A percentile compares a stretch with the other conserved stretches of the same genome.
Conservation (phyloP, 208 protist genomes). For the Crithidia acanthocephali region DNA sequence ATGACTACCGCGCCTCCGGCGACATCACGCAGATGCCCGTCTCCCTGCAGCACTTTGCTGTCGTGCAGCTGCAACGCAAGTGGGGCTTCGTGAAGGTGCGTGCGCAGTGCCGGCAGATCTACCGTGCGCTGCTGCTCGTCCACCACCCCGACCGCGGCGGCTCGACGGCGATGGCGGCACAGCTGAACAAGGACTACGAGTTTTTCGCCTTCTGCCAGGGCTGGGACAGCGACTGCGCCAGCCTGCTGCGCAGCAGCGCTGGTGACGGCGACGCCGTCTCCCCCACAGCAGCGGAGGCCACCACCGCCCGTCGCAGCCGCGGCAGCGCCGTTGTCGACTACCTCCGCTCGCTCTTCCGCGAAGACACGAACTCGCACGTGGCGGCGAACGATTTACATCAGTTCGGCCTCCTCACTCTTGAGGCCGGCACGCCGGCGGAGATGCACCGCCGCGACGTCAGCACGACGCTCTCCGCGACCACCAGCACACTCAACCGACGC, state of each 20-base stretch:
- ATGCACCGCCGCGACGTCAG: slow-evolving; percentile 49
- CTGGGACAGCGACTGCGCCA: slow-evolving; percentile 59
- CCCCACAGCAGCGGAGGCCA: background rate
- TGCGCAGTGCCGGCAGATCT: slow-evolving; percentile 61
- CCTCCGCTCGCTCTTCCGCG: slow-evolving; percentile 69
- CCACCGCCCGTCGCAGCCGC: slow-evolving; percentile 22
- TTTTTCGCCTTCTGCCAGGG: slow-evolving; percentile 74
- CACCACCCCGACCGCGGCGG: slow-evolving; percentile 82
- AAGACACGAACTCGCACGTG: slow-evolving; percentile 57
- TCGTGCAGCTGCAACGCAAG: slow-evolving; percentile 76
- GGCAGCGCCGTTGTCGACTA: slow-evolving; percentile 65
- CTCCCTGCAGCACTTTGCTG: slow-evolving; percentile 82
- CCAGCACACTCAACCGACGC: background rate
- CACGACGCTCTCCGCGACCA: background rate
- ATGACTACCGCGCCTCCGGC: slow-evolving; percentile 66
- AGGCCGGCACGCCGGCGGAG: slow-evolving; percentile 46
- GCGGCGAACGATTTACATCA: slow-evolving; percentile 67
- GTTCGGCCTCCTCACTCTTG: slow-evolving; percentile 63
- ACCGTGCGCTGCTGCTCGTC: slow-evolving; percentile 60
- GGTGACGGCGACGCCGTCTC: background rate
- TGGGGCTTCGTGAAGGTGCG: slow-evolving; percentile 79
- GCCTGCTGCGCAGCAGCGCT: slow-evolving; percentile 29
- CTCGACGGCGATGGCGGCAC: slow-evolving; percentile 52
- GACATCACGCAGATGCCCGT: slow-evolving; percentile 69
- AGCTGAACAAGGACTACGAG: slow-evolving; percentile 79